Percentiles rank a stretch among this genome's conserved stretches.
Conservation (phyloP, 176 grass and related monocot genomes). For the Hsuehochloa calcarea region DNA sequence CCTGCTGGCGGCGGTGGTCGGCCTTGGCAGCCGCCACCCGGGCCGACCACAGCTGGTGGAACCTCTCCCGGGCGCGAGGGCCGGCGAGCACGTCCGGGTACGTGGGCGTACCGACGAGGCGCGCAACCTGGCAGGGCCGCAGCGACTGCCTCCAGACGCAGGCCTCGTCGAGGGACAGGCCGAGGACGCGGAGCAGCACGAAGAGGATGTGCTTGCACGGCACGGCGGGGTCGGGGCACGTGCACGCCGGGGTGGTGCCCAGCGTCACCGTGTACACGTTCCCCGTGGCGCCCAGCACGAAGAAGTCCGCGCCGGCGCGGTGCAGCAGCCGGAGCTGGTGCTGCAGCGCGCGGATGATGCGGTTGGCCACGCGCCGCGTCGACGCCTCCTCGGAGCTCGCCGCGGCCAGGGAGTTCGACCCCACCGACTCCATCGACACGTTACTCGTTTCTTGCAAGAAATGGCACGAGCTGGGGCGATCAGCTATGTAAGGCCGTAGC, state of each 20-base stretch:
- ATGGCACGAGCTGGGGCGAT: neutral
- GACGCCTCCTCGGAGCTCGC: constrained; percentile 31
- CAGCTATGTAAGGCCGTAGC: constrained; percentile 20
- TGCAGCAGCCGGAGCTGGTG: constrained; percentile 69
- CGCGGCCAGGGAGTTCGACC: neutral
- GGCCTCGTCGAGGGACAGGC: constrained; percentile 74
- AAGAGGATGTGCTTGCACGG: constrained; percentile 99
- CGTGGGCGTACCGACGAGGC: constrained; percentile 59
- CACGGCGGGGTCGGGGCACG: constrained; percentile 67
- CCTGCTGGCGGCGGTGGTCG: neutral
- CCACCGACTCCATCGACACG: constrained; percentile 25
- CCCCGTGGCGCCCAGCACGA: constrained; percentile 76
- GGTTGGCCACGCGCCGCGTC: constrained; percentile 47
- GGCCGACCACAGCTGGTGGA: constrained; percentile 56
- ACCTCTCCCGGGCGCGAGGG: constrained; percentile 48
- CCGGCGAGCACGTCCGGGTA: constrained; percentile 54
- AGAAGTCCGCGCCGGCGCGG: constrained; percentile 59
- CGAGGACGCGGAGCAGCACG: constrained; percentile 86
- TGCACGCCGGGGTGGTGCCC: constrained; percentile 56
- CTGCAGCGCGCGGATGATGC: constrained; percentile 73
- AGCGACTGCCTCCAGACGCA: constrained; percentile 75
- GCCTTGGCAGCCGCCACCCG: neutral
- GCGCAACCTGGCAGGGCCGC: constrained; percentile 65
- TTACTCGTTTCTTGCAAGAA: neutral
- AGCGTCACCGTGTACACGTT: constrained; percentile 91